These are phyloP conservation scores for Aegilops longissima DNA, from an alignment of 176 grass and related monocot species.

Conservation along the genomic window DNA sequence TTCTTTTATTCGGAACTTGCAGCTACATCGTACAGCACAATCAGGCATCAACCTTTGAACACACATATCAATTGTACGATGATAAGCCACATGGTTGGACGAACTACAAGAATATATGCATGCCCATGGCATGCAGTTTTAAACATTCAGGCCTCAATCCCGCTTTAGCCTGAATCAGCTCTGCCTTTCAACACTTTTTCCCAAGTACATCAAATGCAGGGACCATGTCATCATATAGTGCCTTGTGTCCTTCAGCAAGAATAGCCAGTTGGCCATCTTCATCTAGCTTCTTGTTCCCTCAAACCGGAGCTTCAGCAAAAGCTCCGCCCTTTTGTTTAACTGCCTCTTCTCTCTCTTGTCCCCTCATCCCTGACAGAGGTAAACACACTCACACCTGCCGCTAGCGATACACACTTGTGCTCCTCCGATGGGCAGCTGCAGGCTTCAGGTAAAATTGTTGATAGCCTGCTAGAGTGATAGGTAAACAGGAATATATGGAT, in stretches of 20 bases:
- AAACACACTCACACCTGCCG: not conserved
- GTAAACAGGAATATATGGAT: too few relatives aligned
- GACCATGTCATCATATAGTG: slow-evolving; percentile 56
- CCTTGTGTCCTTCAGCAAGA: slow-evolving; percentile 37
- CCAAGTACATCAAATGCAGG: slow-evolving; percentile 82
- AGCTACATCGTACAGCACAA: not conserved
- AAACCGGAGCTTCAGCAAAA: slow-evolving; percentile 93
- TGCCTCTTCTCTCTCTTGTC: slow-evolving; percentile 32
- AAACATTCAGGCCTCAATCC: slow-evolving; percentile 19
- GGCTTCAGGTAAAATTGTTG: not conserved
- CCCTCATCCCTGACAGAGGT: not conserved
- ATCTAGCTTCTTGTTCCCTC: slow-evolving; percentile 93
- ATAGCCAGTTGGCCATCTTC: slow-evolving; percentile 98
- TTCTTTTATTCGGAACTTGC: not conserved
- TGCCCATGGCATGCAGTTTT: not conserved
- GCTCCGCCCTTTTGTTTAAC: slow-evolving; percentile 67
- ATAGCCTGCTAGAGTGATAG: too few relatives aligned
- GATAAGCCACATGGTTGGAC: not conserved
- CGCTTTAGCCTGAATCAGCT: slow-evolving; percentile 45
- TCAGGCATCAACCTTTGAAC: not conserved
- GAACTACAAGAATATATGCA: not conserved
- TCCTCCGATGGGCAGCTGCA: not conserved
- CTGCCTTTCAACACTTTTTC: slow-evolving; percentile 63
- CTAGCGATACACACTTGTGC: not conserved
- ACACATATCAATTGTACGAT: not conserved